Evolutionary conservation across 2,329 filamentous ascomycete species (phyloP).

Genomic region (Pseudonectria foliicola): DNA sequence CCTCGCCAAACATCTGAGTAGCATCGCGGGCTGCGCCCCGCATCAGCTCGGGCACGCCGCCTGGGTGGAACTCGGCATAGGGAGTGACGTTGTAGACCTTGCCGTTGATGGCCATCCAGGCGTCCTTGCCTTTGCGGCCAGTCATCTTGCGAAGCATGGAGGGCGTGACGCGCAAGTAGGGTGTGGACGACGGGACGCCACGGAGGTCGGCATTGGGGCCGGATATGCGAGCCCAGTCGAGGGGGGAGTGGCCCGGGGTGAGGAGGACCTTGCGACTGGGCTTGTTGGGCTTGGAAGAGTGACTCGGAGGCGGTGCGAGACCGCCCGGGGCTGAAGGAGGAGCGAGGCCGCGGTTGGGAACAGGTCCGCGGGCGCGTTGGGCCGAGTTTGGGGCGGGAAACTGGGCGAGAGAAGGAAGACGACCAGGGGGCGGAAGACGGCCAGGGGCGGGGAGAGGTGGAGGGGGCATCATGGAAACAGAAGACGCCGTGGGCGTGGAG

Average conservation of each 20-base stretch:
- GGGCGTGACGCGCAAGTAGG: constrained; percentile 70
- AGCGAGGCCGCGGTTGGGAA: constrained; percentile 34
- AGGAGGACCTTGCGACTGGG: constrained; percentile 67
- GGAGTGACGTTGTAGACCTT: constrained; percentile 92
- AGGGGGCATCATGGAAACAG: constrained; percentile 25
- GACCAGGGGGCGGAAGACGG: constrained; percentile 21
- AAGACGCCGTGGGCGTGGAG: constrained; percentile 10
- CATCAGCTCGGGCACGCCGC: constrained; percentile 68
- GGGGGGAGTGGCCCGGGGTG: constrained; percentile 83
- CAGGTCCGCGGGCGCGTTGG: constrained; percentile 39
- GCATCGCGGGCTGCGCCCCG: constrained; percentile 55
- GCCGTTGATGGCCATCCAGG: constrained; percentile 85
- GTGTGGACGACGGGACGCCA: constrained; percentile 43
- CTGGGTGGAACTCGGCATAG: constrained; percentile 85
- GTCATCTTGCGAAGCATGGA: constrained; percentile 71
- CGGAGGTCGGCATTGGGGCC: constrained; percentile 60
- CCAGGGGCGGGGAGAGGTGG: constrained; percentile 19
- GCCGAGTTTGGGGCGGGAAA: constrained; percentile 48
- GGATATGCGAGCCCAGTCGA: constrained; percentile 87
- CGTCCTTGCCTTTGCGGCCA: constrained; percentile 75
- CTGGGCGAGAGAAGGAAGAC: constrained; percentile 29
- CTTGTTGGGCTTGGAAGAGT: constrained; percentile 44
- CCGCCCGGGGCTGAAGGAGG: constrained; percentile 30
- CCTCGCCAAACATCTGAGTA: constrained; percentile 56
- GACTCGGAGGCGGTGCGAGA: constrained; percentile 51